phyloP scores from a whole-genome alignment of 2,329 filamentous ascomycete genomes.

The Colletotrichum sp. region DNA sequence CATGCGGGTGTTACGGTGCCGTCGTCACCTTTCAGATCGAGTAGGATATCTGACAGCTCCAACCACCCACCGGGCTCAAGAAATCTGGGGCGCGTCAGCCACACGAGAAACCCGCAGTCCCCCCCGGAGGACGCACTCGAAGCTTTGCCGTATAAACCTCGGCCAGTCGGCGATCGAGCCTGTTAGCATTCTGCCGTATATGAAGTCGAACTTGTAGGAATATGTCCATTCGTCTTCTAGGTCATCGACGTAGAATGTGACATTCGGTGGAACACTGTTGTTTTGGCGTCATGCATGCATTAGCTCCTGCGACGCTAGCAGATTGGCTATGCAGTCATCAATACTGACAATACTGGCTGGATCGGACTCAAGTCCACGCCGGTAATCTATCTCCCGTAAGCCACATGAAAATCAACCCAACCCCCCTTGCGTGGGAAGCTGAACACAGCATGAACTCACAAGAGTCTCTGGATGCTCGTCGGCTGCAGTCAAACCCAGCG shows the following conservation, averaged over 20 bases:
- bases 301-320: neutral
- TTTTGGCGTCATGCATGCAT: neutral
- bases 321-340: neutral
- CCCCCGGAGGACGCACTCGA: constrained; percentile 26
- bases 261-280: constrained; percentile 47
- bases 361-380: constrained; percentile 49
- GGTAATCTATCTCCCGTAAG: constrained; percentile 28
- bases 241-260: constrained; percentile 52
- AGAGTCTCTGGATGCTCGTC: constrained; percentile 34
- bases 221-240: constrained; percentile 45
- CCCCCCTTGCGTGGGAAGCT: neutral
- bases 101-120: neutral
- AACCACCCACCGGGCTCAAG: constrained; percentile 49
- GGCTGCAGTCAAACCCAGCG: constrained; percentile 18
- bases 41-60: constrained; percentile 47
- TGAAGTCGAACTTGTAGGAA: constrained; percentile 42
- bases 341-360: constrained; percentile 38
- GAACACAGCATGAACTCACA: constrained; percentile 15
- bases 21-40: constrained; percentile 45
- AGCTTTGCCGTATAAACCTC: constrained; percentile 39
- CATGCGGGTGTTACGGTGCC: constrained; percentile 32
- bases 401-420: too few species aligned
- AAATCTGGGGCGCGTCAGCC: constrained; percentile 15
- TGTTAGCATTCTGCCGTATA: constrained; percentile 44
- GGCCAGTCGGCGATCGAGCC: constrained; percentile 39